phyloP scores from a whole-genome alignment of 2,329 filamentous ascomycete species.

The Diaporthe caulivora region DNA sequence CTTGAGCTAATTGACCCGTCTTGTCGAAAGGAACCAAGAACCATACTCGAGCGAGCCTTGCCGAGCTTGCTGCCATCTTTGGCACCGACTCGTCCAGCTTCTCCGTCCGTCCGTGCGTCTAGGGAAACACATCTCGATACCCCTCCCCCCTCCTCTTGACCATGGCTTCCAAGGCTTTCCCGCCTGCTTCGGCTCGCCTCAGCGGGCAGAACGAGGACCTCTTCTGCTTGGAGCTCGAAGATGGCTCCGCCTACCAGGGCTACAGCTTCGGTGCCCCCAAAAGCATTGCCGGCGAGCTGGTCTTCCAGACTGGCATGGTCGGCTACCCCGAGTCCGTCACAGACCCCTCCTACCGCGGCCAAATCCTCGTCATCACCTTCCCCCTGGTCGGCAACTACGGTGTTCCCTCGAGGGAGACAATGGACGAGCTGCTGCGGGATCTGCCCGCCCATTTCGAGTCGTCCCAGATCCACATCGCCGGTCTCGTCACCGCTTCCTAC shows the following conservation, averaged over 20 bases:
- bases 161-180: conserved; percentile 56
- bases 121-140: conserved; percentile 18
- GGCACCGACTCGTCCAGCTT: conserved; percentile 30
- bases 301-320: conserved; percentile 99
- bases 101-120: conserved; percentile 14
- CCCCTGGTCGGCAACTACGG: conserved; percentile 98
- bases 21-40: conserved; percentile 30
- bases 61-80: conserved; percentile 32
- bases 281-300: conserved; percentile 94
- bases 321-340: conserved; percentile 96
- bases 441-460: conserved; percentile 95
- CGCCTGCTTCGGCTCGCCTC: conserved; percentile 73
- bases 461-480: conserved; percentile 91
- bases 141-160: background rate
- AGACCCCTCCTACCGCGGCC: conserved; percentile 88
- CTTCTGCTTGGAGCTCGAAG: conserved; percentile 91
- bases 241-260: conserved; percentile 91
- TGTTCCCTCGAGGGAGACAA: conserved; percentile 86
- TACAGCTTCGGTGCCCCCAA: conserved; percentile 97
- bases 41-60: conserved; percentile 24
- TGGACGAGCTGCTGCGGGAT: conserved; percentile 87
- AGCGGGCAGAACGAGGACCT: conserved; percentile 69
- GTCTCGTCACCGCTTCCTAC: conserved; percentile 91
- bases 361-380: conserved; percentile 97
- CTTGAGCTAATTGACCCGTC: conserved; percentile 30